Base-by-base conservation (phyloP, 305 asterid genomes). In the Rubia balearica region DNA sequence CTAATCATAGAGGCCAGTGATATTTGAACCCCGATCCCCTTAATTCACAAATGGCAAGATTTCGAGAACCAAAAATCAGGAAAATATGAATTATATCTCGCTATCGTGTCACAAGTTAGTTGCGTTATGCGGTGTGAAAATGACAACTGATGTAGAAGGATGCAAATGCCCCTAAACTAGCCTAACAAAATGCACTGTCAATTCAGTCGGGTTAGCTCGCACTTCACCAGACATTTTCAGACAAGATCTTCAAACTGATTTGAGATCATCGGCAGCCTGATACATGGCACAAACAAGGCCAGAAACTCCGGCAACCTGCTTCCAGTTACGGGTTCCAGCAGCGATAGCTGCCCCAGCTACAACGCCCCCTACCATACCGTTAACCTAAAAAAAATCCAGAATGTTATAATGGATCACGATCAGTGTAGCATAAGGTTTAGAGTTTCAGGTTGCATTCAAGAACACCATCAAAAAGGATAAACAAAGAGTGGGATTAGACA, bases 321-420 rank as follows among this genome's bases (percentile, higher is more conserved):
- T 92, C 98, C 98, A 90, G 46, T 87, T 87, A 17, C 91, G 86
- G 68, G 85, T 82, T 49, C 96, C 90, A 65, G 85, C 90, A 76
- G 95, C 96, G 63, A 81, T 72, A 64, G 87, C 96, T 38, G 96
- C 87, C 75, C 98, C 96, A 17, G 95, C 90, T 73, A 85, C 84
- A 67, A 75, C 88, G 66, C 98, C 96, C 4, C 96, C 96, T 17
- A 89, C 70, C 63, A 90, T 68, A 53, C 88, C 81, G 82, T 88
- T 89, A 61, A 86, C 88, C 98, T 92, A 71, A 68, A 83, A 42
- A 65, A 27, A 40, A 48, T 30, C 33, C 30, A 21, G 13, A 5
- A 21, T 17, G 13, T 57, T 60, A 76, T 56, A 55, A 51, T 59
- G 40, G 70, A 70, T 19, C 56, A 67, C 61, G 33, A 57, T 61